Base-by-base conservation (phyloP, 495 filamentous ascomycete genomes). In the Trichodelitschia bisporula region DNA sequence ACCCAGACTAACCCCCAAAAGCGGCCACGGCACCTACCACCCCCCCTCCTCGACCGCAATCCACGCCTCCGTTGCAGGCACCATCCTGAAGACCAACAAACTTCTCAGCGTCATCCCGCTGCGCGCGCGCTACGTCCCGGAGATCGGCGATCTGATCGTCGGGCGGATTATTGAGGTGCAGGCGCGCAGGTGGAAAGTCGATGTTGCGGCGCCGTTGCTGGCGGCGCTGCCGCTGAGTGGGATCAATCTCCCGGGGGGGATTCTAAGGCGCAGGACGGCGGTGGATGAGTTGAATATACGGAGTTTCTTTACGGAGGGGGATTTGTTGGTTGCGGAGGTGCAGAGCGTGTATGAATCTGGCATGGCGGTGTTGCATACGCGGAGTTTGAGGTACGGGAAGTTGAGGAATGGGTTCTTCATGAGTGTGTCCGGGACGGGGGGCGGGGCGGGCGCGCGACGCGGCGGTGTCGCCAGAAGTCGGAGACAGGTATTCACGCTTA, bases 251-350 rank as follows among this genome's bases (percentile, higher is more conserved):
- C 89, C 86, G 5, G 86, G 86, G 29, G 84, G 86, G 19, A 91
- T 92, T 41, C 61, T 92, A 41, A 66, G 86, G 18, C 75, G 78
- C 42, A 61, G 86, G 37, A 95, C 86, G 3, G 77, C 74, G 40
- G 82, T 84, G 3, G 86, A 97, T 46, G 89, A 95, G 52, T 58
- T 97, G 35, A 80, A 92, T 42, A 93, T 97, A 44, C 66, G 86
- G 14, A 78, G 64, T 4, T 93, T 90, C 46, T 92, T 93, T 55
- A 63, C 63, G 16, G 84, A 92, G 48, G 84, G 84, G 9, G 83
- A 93, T 42, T 47, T 93, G 20, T 53, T 93, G 8, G 70, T 91
- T 0, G 83, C 83, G 3, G 83, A 93, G 52, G 77, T 97, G 33
- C 86, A 95, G 57, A 62, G 59, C 34, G 56, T 97, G 29, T 75